Percentiles rank a stretch among this genome's conserved stretches.
Evolutionary conservation across 202 grass and related monocot genomes (phyloP).

Genomic region (Musa balbisiana): DNA sequence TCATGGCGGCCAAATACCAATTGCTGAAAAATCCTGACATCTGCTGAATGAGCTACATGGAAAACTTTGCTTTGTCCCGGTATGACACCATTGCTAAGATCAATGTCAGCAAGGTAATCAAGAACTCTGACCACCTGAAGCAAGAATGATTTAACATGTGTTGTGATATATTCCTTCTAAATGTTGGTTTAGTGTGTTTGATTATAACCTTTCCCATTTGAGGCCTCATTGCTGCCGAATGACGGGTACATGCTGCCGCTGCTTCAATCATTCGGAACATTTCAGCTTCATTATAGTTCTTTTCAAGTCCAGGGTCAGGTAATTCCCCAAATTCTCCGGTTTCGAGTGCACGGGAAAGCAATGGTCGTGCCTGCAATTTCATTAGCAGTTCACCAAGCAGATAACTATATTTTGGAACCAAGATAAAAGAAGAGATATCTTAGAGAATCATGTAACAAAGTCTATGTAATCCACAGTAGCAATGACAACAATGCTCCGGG

Average conservation of each 20-base stretch:
- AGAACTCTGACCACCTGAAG: slow-evolving; percentile 73
- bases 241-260: slow-evolving; percentile 19
- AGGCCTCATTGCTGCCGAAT: slow-evolving; percentile 21
- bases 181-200: neutral
- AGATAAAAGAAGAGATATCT: neutral
- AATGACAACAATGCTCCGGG: neutral
- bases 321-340: slow-evolving; percentile 15
- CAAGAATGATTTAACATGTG: neutral
- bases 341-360: slow-evolving; percentile 8
- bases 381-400: neutral
- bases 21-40: slow-evolving; percentile 75
- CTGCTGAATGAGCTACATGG: slow-evolving; percentile 67
- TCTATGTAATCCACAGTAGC: neutral
- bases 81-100: slow-evolving; percentile 73
- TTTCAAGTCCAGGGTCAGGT: slow-evolving; percentile 9
- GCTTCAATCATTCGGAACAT: slow-evolving; percentile 23
- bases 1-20: slow-evolving; percentile 90
- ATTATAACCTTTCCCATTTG: slow-evolving; percentile 15
- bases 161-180: neutral
- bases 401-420: neutral
- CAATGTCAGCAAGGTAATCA: slow-evolving; percentile 58
- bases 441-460: neutral
- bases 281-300: slow-evolving; percentile 9
- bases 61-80: slow-evolving; percentile 84
- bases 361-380: slow-evolving; percentile 18